A percentile compares a stretch with the other conserved stretches of the same genome.
These are phyloP conservation scores for Arthrobotrys conoides DNA, from an alignment of 2,329 filamentous ascomycete genomes.

Conservation along the genomic window DNA sequence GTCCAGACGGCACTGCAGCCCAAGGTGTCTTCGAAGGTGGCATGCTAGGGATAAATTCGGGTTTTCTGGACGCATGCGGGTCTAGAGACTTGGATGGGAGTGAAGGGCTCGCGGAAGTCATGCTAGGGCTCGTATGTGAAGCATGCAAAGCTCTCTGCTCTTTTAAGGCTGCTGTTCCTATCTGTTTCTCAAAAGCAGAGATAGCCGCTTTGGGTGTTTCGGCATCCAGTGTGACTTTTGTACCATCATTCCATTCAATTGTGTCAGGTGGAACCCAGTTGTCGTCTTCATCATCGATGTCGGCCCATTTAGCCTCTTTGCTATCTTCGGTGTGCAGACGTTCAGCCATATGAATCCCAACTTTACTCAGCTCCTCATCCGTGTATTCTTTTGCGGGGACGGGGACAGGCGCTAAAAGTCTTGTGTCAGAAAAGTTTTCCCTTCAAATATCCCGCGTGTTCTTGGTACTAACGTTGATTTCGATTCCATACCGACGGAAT, in stretches of 20 bases:
- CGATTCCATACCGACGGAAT: slow-evolving; percentile 80
- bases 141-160: slow-evolving; percentile 61
- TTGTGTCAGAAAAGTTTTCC: background rate
- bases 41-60: slow-evolving; percentile 46
- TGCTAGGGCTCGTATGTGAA: slow-evolving; percentile 63
- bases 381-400: slow-evolving; percentile 83
- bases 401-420: slow-evolving; percentile 71
- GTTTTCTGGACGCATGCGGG: slow-evolving; percentile 41
- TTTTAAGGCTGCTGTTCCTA: slow-evolving; percentile 59
- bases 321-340: slow-evolving; percentile 81
- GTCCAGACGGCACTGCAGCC: slow-evolving; percentile 49
- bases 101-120: slow-evolving; percentile 23
- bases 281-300: slow-evolving; percentile 89
- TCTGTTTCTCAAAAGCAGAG: slow-evolving; percentile 59
- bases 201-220: slow-evolving; percentile 69
- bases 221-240: slow-evolving; percentile 81
- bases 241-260: slow-evolving; percentile 90
- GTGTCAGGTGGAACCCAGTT: slow-evolving; percentile 84
- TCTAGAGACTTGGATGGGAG: slow-evolving; percentile 39
- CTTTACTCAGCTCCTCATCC: slow-evolving; percentile 87
- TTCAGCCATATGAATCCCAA: slow-evolving; percentile 86
- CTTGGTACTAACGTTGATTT: slow-evolving; percentile 77
- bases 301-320: slow-evolving; percentile 87
- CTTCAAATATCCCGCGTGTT: background rate
- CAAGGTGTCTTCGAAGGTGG: slow-evolving; percentile 57